Conservation (phyloP, 2,329 filamentous ascomycete genomes). For the Leptographium wingfieldii region DNA sequence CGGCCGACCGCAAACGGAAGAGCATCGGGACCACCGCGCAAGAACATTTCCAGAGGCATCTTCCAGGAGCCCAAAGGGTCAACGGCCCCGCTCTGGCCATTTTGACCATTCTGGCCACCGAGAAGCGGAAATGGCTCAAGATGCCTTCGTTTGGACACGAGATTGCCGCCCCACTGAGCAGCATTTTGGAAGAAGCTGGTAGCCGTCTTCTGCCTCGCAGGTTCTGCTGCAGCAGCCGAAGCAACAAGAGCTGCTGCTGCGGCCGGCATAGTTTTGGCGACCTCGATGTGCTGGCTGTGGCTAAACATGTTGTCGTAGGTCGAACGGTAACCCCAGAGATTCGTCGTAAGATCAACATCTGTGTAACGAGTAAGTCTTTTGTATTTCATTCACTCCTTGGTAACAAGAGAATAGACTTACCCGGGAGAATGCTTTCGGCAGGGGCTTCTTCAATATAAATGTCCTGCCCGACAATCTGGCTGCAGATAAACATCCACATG, state of each 20-base stretch:
- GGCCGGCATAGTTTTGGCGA: not conserved
- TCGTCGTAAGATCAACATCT: not conserved
- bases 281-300: not conserved
- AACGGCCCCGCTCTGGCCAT: not conserved
- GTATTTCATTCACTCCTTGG: not conserved
- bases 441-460: not conserved
- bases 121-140: not conserved
- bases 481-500: conserved; percentile 3
- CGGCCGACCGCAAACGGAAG: not conserved
- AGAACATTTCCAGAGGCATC: not conserved
- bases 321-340: conserved; percentile 1
- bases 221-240: not conserved
- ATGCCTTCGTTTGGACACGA: not conserved
- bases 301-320: not conserved
- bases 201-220: not conserved
- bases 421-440: not conserved
- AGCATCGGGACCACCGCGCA: not conserved
- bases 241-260: not conserved
- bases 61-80: not conserved
- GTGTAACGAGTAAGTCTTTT: not conserved
- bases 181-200: not conserved
- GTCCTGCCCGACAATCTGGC: not conserved
- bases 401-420: not conserved
- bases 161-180: not conserved
- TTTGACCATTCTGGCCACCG: too few species aligned